Evolutionary conservation across 352 stramenopile genomes (phyloP).

Genomic region (Thalassiosira allenii): DNA sequence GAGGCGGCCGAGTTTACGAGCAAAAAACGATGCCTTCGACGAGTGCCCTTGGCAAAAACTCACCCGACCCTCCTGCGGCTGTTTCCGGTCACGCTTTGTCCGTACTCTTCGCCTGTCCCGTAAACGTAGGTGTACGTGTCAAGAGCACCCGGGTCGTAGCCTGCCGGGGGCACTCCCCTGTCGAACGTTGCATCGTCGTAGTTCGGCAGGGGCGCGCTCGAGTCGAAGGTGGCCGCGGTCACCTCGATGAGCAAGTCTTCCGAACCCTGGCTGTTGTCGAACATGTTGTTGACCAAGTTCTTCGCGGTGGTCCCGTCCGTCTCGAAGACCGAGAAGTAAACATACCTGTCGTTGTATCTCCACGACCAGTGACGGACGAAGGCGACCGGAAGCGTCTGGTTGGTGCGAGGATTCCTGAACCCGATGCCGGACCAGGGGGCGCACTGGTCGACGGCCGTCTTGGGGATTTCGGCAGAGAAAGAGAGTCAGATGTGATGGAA

Average conservation of each 20-base stretch:
- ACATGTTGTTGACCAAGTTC: constrained; percentile 20
- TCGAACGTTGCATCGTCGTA: too few species aligned
- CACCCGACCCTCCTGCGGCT: constrained; percentile 7
- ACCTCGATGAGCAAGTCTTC: neutral
- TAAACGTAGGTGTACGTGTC: constrained; percentile 33
- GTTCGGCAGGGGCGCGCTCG: too few species aligned
- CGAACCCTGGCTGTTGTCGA: constrained; percentile 8
- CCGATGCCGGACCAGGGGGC: constrained; percentile 7
- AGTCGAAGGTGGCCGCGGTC: neutral
- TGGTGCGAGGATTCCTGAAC: neutral
- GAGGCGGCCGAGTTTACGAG: too few species aligned
- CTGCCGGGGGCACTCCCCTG: neutral
- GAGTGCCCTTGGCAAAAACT: too few species aligned
- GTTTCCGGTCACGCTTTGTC: neutral
- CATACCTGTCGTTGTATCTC: neutral
- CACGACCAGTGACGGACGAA: constrained; percentile 13
- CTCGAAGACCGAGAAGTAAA: constrained; percentile 12
- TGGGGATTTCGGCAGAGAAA: too few species aligned
- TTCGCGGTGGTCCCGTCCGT: constrained; percentile 7
- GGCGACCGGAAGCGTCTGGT: neutral
- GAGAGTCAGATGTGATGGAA: too few species aligned
- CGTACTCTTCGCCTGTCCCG: constrained; percentile 30
- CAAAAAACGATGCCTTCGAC: too few species aligned
- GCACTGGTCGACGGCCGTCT: neutral
- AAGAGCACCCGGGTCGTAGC: constrained; percentile 24